A percentile compares a stretch with the other conserved stretches of the same genome.
Conservation (phyloP, 139 green algal species). For the Ulvella scutata region DNA sequence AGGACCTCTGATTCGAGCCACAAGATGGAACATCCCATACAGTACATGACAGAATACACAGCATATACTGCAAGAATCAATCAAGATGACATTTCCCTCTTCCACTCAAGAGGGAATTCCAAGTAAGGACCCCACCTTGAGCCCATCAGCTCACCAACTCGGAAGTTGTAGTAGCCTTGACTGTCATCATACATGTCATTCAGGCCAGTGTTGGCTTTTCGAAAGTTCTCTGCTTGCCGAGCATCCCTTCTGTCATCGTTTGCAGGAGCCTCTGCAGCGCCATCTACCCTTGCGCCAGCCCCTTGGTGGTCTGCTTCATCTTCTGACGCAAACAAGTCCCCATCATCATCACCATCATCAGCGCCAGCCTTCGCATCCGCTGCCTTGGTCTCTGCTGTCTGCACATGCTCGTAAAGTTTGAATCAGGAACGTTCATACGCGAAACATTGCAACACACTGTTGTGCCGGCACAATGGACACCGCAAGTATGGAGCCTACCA, state of each 20-base stretch:
- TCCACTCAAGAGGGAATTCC: too few species aligned
- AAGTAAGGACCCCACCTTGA: conserved; percentile 66
- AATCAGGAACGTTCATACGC: too few species aligned
- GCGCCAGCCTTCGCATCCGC: too few species aligned
- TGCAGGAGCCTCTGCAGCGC: neutral
- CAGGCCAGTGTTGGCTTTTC: conserved; percentile 21
- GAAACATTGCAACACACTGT: too few species aligned
- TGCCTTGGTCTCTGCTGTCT: too few species aligned
- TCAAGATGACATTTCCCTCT: too few species aligned
- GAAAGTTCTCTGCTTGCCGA: neutral
- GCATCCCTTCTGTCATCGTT: neutral
- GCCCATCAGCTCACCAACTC: conserved; percentile 22
- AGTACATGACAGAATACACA: too few species aligned
- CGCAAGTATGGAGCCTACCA: neutral
- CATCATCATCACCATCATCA: neutral
- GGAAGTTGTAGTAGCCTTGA: conserved; percentile 95
- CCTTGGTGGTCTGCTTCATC: neutral
- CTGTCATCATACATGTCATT: conserved; percentile 82
- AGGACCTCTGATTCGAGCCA: too few species aligned
- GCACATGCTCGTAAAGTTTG: too few species aligned
- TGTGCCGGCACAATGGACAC: too few species aligned
- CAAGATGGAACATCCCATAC: too few species aligned
- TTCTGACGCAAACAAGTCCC: neutral
- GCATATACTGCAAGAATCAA: too few species aligned
- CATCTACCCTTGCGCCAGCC: neutral